A percentile compares a stretch with the other conserved stretches of the same genome.
Evolutionary conservation across 2,329 filamentous ascomycete species (phyloP).

Genomic region (Grosmannia huntii): DNA sequence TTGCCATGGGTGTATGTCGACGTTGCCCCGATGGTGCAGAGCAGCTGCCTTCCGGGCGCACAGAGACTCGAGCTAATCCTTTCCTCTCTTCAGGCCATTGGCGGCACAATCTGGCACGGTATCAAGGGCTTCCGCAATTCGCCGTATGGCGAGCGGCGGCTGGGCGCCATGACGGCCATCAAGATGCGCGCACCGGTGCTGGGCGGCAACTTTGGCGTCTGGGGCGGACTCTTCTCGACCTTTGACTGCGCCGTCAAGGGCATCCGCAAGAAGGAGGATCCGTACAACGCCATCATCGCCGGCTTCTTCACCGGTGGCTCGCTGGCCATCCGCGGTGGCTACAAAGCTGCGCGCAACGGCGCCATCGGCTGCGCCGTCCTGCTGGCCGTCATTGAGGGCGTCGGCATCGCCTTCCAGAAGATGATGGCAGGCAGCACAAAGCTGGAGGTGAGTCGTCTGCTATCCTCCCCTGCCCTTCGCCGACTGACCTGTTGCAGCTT

Average conservation of each 20-base stretch:
- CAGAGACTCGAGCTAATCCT: neutral
- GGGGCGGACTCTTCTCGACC: slow-evolving; percentile 91
- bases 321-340: slow-evolving; percentile 81
- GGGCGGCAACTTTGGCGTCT: slow-evolving; percentile 95
- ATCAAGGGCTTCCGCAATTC: slow-evolving; percentile 89
- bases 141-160: slow-evolving; percentile 84
- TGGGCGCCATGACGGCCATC: slow-evolving; percentile 92
- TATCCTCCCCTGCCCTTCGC: neutral
- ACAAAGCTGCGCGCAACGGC: slow-evolving; percentile 83
- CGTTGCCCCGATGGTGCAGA: neutral
- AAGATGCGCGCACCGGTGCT: slow-evolving; percentile 94
- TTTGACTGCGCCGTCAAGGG: slow-evolving; percentile 97
- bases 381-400: slow-evolving; percentile 91
- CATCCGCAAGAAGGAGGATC: slow-evolving; percentile 88
- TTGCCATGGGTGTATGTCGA: slow-evolving; percentile 16
- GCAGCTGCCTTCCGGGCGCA: too few species aligned
- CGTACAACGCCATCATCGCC: slow-evolving; percentile 94
- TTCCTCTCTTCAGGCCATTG: slow-evolving; percentile 44
- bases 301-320: slow-evolving; percentile 94
- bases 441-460: slow-evolving; percentile 46
- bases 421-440: slow-evolving; percentile 86
- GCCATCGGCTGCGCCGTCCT: slow-evolving; percentile 93
- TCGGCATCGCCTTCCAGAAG: slow-evolving; percentile 88
- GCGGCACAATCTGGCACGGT: slow-evolving; percentile 86
- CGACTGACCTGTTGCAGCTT: neutral